Base-by-base conservation (phyloP, 331 rosid species). In the Spiraea crenata region DNA sequence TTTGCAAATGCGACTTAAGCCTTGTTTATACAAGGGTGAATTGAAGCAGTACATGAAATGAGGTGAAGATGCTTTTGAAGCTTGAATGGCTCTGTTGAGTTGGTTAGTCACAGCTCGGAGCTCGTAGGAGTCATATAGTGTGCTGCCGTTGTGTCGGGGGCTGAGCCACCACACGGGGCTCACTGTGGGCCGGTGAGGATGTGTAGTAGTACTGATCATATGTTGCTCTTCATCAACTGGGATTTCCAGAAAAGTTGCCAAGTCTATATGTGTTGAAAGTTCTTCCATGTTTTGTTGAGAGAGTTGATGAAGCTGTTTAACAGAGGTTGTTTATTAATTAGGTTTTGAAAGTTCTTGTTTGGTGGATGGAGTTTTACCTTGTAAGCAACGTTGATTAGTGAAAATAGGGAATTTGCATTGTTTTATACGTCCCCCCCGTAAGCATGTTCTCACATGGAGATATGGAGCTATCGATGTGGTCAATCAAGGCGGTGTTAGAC, bases 51-150 rank as follows among this genome's bases (percentile, higher is more conserved):
- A 20, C 9, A 61, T 14, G 69, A 65, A 75, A 34, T 76, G 66
- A 14, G 86, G 77, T 7, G 84, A 77, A 3, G 84, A 63, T 2
- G 64, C 58, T 38, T 56, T 83, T 0, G 91, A 82, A 44, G 51
- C 84, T 19, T 69, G 85, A 71, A 85, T 78, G 69, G 92, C 97
- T 66, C 73, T 65, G 78, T 88, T 85, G 62, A 92, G 83, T 47
- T 92, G 96, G 38, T 40, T 67, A 16, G 85, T 80, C 72, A 92
- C 87, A 2, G 86, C 89, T 39, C 10, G 74, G 37, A 88, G 68
- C 84, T 90, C 96, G 41, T 75, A 84, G 0, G 88, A 92, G 76
- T 90, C 92, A 5, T 85, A 90, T 3, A 92, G 67, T 45, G 78
- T 79, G 71, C 95, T 89, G 46, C 91, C 87, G 47, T 84, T 73